phyloP scores from a whole-genome alignment of 2,329 filamentous ascomycete genomes.

The Diaporthe amygdali region DNA sequence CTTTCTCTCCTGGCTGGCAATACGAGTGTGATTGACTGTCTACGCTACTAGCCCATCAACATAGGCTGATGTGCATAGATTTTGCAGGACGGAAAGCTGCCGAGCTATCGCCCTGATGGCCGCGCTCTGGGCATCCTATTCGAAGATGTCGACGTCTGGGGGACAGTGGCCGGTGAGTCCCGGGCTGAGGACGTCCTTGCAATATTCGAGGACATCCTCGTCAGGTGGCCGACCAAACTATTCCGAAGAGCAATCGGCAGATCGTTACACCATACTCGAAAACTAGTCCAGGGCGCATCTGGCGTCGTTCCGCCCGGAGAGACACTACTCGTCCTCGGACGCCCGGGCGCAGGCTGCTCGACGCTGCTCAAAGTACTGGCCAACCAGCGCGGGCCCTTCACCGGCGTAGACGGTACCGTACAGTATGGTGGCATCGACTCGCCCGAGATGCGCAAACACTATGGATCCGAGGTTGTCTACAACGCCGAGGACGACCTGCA shows the following conservation, averaged over 20 bases:
- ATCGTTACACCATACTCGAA: neutral
- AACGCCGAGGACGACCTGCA: conserved; percentile 61
- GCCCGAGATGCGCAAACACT: conserved; percentile 28
- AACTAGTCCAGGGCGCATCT: neutral
- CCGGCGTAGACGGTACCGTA: conserved; percentile 33
- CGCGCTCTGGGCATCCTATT: neutral
- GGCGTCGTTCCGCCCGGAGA: neutral
- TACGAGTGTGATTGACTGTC: neutral
- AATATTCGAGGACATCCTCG: neutral
- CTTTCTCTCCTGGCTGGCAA: neutral
- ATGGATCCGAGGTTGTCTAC: conserved; percentile 36
- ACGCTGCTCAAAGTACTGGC: conserved; percentile 36
- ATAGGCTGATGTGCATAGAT: neutral
- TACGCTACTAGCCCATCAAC: neutral
- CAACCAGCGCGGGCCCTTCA: conserved; percentile 35
- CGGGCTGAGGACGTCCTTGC: neutral
- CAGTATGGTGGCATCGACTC: conserved; percentile 34
- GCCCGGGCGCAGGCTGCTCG: conserved; percentile 39
- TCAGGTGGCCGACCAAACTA: neutral
- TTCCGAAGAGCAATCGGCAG: neutral
- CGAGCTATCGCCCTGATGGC: neutral
- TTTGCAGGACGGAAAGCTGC: neutral
- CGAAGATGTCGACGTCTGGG: neutral
- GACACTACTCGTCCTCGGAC: conserved; percentile 36
- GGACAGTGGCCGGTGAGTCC: neutral